These are phyloP conservation scores for Strigomonas galati DNA, from an alignment of 208 protist genomes.

Conservation along the genomic window DNA sequence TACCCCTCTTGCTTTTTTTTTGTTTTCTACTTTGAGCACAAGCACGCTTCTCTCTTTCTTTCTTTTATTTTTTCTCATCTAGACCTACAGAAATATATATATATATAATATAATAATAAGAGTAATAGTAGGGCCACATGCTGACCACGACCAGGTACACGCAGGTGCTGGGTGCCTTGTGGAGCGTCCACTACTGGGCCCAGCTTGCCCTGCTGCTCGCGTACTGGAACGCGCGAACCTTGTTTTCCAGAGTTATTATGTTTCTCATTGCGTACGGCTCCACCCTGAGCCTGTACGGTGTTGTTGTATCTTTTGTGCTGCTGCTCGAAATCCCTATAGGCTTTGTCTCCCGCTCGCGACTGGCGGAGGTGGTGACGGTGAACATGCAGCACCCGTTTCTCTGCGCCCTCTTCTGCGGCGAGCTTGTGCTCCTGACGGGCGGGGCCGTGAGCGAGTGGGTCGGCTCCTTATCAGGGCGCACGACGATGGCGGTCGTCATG, in stretches of 20 bases:
- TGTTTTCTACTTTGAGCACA: no score
- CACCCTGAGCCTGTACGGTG: background rate
- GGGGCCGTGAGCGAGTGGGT: background rate
- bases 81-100: background rate
- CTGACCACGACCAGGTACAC: background rate
- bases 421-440: background rate
- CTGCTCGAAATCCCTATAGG: background rate
- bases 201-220: background rate
- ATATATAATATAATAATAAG: background rate
- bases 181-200: background rate
- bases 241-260: background rate
- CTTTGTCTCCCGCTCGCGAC: background rate
- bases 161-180: background rate
- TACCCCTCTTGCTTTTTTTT: slow-evolving; percentile 3
- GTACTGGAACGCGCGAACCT: slow-evolving; percentile 7
- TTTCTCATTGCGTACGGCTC: slow-evolving; percentile 2
- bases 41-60: slow-evolving; percentile 2
- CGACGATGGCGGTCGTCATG: background rate
- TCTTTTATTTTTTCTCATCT: slow-evolving; percentile 5
- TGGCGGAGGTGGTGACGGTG: slow-evolving; percentile 3
- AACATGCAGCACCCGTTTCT: background rate
- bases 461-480: background rate
- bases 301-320: background rate
- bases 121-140: background rate
- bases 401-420: background rate